A percentile compares a stretch with the other conserved stretches of the same genome.
Conservation (phyloP, 768 basidiomycete genomes). For the Tricholoma sp. region DNA sequence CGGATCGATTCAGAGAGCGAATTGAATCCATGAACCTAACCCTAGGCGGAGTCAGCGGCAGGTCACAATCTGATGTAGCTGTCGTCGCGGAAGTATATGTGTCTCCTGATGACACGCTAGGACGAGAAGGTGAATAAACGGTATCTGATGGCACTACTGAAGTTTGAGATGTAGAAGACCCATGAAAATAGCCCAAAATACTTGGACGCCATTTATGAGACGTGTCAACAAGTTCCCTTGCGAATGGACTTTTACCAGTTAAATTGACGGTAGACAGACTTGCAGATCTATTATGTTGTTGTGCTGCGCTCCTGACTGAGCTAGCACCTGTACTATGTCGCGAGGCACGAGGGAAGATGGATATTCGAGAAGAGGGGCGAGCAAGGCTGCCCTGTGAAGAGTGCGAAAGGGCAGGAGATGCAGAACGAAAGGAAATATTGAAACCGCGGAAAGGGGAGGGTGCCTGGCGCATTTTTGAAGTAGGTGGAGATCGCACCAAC, state of each 20-base stretch:
- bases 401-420: conserved; percentile 32
- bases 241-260: conserved; percentile 1
- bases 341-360: conserved; percentile 38
- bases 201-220: conserved; percentile 57
- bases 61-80: conserved; percentile 39
- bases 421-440: conserved; percentile 40
- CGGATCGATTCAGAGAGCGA: conserved; percentile 30
- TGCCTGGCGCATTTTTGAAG: conserved; percentile 30
- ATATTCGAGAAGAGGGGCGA: conserved; percentile 34
- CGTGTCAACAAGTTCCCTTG: conserved; percentile 7
- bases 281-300: conserved; percentile 42
- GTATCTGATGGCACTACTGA: conserved; percentile 39
- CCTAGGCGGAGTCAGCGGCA: conserved; percentile 36
- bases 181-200: conserved; percentile 59
- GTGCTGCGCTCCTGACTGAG: conserved; percentile 18
- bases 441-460: conserved; percentile 37
- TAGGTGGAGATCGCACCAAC: conserved; percentile 27
- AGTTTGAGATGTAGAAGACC: conserved; percentile 39
- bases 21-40: conserved; percentile 36
- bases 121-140: conserved; percentile 41
- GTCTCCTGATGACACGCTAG: conserved; percentile 56
- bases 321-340: conserved; percentile 28
- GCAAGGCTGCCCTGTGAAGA: conserved; percentile 28
- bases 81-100: conserved; percentile 49
- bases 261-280: conserved; percentile 42